phyloP scores from a whole-genome alignment of 208 protist species.

The Trichomonas gallinae region DNA sequence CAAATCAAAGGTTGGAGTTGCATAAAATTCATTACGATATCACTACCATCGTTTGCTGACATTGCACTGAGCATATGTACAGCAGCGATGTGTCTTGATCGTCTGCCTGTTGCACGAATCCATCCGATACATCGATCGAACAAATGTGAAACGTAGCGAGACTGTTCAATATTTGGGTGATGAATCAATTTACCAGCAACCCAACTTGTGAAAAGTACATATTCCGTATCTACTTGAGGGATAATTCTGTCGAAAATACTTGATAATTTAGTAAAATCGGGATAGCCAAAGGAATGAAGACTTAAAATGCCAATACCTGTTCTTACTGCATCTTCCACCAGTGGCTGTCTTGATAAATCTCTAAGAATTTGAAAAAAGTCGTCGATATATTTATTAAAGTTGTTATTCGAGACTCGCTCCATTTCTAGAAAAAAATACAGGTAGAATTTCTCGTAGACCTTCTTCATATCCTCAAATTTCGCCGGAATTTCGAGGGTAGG shows the following conservation, averaged over 20 bases:
- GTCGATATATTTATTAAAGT: not conserved
- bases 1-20: not conserved
- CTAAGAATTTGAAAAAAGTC: not conserved
- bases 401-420: not conserved
- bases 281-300: not conserved
- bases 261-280: not conserved
- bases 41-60: not conserved
- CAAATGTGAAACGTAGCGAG: constrained; percentile 19
- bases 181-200: not conserved
- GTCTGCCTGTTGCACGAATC: not conserved
- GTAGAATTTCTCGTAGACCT: not conserved
- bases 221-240: not conserved
- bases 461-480: not conserved
- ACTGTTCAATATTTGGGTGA: constrained; percentile 3
- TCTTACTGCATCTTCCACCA: not conserved
- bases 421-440: not conserved
- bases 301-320: not conserved
- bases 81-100: not conserved
- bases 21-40: not conserved
- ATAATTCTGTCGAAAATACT: not conserved
- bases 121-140: not conserved
- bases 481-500: not conserved
- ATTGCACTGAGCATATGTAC: not conserved
- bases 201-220: not conserved
- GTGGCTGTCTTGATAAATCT: not conserved